Conservation (phyloP, 2,329 filamentous ascomycete species). For the Myriosclerotinia duriaeana region DNA sequence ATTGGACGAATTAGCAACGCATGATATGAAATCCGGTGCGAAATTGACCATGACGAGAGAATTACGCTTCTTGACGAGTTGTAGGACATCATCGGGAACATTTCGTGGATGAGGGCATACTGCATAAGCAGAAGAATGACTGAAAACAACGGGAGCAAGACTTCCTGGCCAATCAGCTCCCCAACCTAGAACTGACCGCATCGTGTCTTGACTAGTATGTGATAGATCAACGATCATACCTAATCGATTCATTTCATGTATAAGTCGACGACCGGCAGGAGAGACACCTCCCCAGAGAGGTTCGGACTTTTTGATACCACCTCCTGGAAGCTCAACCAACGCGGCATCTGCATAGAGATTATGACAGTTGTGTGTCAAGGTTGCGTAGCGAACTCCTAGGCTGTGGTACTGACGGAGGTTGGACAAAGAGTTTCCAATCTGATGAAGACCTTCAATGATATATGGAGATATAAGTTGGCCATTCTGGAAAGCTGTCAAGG, state of each 20-base stretch:
- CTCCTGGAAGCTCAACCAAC: slow-evolving; percentile 53
- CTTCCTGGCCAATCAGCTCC: slow-evolving; percentile 65
- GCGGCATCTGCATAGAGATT: slow-evolving; percentile 88
- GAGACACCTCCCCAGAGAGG: slow-evolving; percentile 73
- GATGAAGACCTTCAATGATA: slow-evolving; percentile 85
- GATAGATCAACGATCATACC: slow-evolving; percentile 92
- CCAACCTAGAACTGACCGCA: slow-evolving; percentile 75
- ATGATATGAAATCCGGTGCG: slow-evolving; percentile 77
- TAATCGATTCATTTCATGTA: slow-evolving; percentile 89
- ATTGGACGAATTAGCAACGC: slow-evolving; percentile 52
- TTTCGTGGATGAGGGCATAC: slow-evolving; percentile 89
- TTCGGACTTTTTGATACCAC: slow-evolving; percentile 42
- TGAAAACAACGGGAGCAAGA: slow-evolving; percentile 81
- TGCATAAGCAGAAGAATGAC: slow-evolving; percentile 77
- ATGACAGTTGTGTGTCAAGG: slow-evolving; percentile 90
- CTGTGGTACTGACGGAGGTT: slow-evolving; percentile 74
- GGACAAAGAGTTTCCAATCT: slow-evolving; percentile 81
- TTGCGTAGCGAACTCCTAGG: slow-evolving; percentile 83
- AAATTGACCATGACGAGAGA: slow-evolving; percentile 93
- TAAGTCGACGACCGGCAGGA: slow-evolving; percentile 62
- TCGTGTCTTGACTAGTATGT: slow-evolving; percentile 77
- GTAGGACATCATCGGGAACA: slow-evolving; percentile 79
- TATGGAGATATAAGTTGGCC: slow-evolving; percentile 73
- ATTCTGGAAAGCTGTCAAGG: slow-evolving; percentile 58
- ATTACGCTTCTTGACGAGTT: slow-evolving; percentile 69